These are phyloP conservation scores for Podila epigama DNA, from an alignment of 192 early-diverging fungal genomes.

Conservation along the genomic window DNA sequence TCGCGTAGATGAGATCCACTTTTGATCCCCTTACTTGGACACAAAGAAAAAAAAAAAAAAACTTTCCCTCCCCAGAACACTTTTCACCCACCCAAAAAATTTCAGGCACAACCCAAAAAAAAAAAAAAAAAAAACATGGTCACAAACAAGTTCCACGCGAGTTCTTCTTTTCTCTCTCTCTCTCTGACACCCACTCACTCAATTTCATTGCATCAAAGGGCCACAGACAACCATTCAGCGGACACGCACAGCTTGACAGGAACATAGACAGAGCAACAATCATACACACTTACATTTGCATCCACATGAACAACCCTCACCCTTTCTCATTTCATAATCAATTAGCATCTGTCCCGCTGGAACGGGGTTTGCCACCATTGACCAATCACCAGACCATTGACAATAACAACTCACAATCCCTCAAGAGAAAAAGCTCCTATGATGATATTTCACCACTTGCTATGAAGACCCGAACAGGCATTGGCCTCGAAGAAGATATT, in stretches of 20 bases:
- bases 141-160: no score
- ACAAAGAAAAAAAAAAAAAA: no score
- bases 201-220: no score
- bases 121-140: no score
- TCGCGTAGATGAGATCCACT: no score
- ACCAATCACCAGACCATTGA: background rate
- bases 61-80: no score
- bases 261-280: background rate
- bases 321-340: slow-evolving; percentile 24
- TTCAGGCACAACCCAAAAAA: no score
- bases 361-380: background rate
- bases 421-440: slow-evolving; percentile 33
- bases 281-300: background rate
- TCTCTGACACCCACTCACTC: no score
- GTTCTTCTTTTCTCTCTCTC: no score
- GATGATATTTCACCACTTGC: slow-evolving; percentile 37
- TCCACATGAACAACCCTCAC: slow-evolving; percentile 7
- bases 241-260: background rate
- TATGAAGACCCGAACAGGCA: slow-evolving; percentile 38
- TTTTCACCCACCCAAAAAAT: no score
- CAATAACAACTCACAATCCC: background rate
- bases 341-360: slow-evolving; percentile 3
- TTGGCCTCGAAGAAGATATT: slow-evolving; percentile 46
- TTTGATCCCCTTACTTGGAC: no score
- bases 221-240: no score